These are phyloP conservation scores for Trichoderma brevicompactum DNA, from an alignment of 2,329 filamentous ascomycete genomes.

Conservation along the genomic window DNA sequence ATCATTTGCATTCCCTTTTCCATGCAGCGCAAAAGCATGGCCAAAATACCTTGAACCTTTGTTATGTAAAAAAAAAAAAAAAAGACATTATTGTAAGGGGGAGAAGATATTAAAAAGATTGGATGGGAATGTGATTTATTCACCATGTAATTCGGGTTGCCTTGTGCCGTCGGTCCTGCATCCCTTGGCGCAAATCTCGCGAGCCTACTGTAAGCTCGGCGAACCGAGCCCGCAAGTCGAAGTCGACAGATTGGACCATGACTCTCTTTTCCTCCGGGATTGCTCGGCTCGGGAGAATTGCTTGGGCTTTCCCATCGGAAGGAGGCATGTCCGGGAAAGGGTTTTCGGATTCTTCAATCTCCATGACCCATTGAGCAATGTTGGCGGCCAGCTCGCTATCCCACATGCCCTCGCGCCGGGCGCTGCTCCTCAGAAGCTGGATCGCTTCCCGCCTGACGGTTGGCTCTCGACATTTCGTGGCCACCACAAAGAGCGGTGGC, in stretches of 20 bases:
- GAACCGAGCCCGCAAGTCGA: constrained; percentile 57
- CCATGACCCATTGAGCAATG: constrained; percentile 60
- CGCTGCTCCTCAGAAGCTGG: constrained; percentile 61
- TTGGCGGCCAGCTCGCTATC: constrained; percentile 63
- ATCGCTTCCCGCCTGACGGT: constrained; percentile 63
- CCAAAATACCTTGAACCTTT: neutral
- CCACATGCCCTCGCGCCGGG: constrained; percentile 71
- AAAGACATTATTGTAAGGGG: neutral
- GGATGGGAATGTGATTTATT: constrained; percentile 4
- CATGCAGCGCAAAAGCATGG: neutral
- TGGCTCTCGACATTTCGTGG: constrained; percentile 66
- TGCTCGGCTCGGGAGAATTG: constrained; percentile 28
- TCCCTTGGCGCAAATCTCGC: constrained; percentile 52
- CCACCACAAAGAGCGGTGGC: constrained; percentile 67
- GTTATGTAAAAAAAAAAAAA: neutral
- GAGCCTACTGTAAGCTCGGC: constrained; percentile 60
- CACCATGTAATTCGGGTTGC: constrained; percentile 55
- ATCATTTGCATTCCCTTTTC: neutral
- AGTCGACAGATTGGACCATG: constrained; percentile 61
- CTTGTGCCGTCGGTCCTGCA: constrained; percentile 53
- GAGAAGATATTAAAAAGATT: neutral
- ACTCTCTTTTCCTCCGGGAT: constrained; percentile 60
- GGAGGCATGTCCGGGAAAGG: neutral
- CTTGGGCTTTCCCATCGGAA: neutral
- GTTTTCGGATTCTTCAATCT: constrained; percentile 56